Base-by-base conservation (phyloP, 192 early-diverging fungal genomes). In the Coemansia sp. region DNA sequence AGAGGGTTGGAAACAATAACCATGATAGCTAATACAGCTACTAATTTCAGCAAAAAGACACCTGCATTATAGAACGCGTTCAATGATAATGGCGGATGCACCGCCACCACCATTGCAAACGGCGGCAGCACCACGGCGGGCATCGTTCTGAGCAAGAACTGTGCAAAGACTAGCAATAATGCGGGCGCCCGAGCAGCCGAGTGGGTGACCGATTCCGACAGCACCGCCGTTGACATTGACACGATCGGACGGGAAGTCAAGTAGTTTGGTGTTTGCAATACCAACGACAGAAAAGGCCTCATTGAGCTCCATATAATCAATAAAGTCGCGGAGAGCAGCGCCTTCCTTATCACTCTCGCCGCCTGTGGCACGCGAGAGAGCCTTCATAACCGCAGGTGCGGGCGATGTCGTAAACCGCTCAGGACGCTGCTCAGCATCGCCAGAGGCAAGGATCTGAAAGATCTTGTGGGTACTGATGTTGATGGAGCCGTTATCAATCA, bases 81-180 rank as follows among this genome's bases (percentile, higher is more conserved):
- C 88, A 65, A 97, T 83, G 36, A 94, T 90, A n/a, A 95, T 65
- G 22, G 95, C 90, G 18, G 89, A 89, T 10, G 95, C 95, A 74
- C 94, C 95, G 51, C 96, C 96, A 12, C 94, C 94, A 65, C 97
- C 97, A 71, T 99, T 99, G 86, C 97, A 99, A 62, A 99, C 92
- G 51, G 85, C 95, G 59, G 97, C 97, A 72, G 86, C 88, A 60
- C 95, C 96, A 63, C 92, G 88, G 82, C 92, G 93, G 32, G 87
- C 89, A 45, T 82, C 70, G 63, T 88, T 89, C 59, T 89, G 86
- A 37, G 88, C 78, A 52, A 99, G 85, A 16, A 93, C 87, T 37
- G 72, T 90, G 51, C 89, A 82, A 59, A 98, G 73, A 4, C 95
- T 93, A 22, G 89, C 88, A 63, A 98, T 85, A 51, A 99, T 89